Percentiles rank a stretch among this genome's conserved stretches.
Evolutionary conservation across 1,284 basidiomycete genomes (phyloP).

Genomic region (Coriolopsis trogii): DNA sequence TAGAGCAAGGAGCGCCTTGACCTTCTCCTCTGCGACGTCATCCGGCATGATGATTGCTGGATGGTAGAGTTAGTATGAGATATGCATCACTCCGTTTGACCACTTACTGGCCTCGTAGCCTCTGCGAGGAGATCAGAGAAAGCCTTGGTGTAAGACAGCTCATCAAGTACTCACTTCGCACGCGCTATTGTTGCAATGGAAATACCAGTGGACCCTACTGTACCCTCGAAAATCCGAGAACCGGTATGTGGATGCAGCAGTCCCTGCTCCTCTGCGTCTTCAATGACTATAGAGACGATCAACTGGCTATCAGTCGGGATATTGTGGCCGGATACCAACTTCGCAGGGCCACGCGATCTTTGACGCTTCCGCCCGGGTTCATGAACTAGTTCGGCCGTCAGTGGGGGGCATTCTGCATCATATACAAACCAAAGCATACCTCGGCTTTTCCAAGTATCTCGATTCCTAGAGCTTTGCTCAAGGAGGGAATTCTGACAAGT

Average conservation of each 20-base stretch:
- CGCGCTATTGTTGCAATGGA: slow-evolving; percentile 92
- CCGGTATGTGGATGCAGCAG: slow-evolving; percentile 86
- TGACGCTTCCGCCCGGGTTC: slow-evolving; percentile 97
- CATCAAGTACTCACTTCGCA: slow-evolving; percentile 66
- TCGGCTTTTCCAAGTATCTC: slow-evolving; percentile 98
- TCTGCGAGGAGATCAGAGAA: slow-evolving; percentile 39
- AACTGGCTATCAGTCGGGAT: neutral
- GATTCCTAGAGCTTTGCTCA: slow-evolving; percentile 89
- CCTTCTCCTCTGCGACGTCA: slow-evolving; percentile 92
- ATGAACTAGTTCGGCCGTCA: slow-evolving; percentile 61
- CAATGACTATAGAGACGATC: slow-evolving; percentile 66
- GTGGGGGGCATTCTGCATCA: neutral
- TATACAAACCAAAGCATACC: slow-evolving; percentile 40
- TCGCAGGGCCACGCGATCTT: slow-evolving; percentile 92
- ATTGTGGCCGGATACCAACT: slow-evolving; percentile 52
- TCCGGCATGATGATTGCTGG: slow-evolving; percentile 92
- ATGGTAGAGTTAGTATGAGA: neutral
- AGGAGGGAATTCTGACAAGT: slow-evolving; percentile 86
- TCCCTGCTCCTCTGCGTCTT: slow-evolving; percentile 88
- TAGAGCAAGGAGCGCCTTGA: slow-evolving; percentile 80
- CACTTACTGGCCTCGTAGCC: slow-evolving; percentile 76
- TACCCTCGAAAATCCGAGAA: slow-evolving; percentile 96
- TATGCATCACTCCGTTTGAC: neutral
- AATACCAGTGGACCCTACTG: slow-evolving; percentile 96
- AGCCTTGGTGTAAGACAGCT: neutral